phyloP scores from a whole-genome alignment of 306 rosid species.

The Fragaria vesca region DNA sequence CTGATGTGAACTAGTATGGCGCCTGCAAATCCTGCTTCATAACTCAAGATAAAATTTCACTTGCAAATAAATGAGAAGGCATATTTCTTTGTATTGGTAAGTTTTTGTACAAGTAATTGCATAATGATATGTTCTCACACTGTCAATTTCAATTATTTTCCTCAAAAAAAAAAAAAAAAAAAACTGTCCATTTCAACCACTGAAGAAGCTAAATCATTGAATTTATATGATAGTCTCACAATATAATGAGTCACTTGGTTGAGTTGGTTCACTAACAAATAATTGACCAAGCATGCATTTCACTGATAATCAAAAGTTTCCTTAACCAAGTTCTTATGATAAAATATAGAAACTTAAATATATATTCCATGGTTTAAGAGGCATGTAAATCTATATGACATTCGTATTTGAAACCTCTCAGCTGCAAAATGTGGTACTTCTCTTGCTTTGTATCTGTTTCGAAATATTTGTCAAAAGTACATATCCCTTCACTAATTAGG shows the following conservation, averaged over 20 bases:
- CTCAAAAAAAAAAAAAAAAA: background rate
- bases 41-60: background rate
- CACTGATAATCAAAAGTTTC: background rate
- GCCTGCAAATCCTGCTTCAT: slow-evolving; percentile 7
- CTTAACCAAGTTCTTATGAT: background rate
- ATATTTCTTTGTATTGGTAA: background rate
- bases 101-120: background rate
- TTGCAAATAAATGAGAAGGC: background rate
- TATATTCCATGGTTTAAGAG: background rate
- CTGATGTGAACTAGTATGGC: background rate
- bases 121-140: background rate
- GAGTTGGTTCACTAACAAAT: background rate
- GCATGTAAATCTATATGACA: background rate
- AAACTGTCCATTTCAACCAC: background rate
- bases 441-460: slow-evolving; percentile 12
- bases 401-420: background rate
- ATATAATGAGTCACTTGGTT: background rate
- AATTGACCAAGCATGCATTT: background rate
- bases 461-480: slow-evolving; percentile 12
- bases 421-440: background rate
- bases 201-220: background rate
- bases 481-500: slow-evolving; percentile 19
- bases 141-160: background rate
- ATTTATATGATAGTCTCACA: background rate
- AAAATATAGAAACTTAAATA: background rate